A percentile compares a stretch with the other conserved stretches of the same genome.
Conservation (phyloP, 768 basidiomycete species). For the Trametes cubensis region DNA sequence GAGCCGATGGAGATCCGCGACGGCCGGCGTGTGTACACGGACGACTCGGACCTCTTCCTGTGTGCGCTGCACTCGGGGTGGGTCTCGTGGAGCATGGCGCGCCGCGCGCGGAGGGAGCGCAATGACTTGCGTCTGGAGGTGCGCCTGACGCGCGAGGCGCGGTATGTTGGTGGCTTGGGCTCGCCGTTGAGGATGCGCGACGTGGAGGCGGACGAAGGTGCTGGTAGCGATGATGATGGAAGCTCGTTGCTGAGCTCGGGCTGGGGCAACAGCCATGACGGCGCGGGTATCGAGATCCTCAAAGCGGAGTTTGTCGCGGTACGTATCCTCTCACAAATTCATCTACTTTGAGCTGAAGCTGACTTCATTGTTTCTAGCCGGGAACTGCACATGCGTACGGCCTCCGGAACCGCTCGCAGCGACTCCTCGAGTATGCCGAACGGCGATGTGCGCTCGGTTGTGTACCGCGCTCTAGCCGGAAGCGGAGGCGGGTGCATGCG, state of each 20-base stretch:
- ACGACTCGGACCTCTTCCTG: constrained; percentile 73
- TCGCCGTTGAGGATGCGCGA: constrained; percentile 27
- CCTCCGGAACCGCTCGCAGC: constrained; percentile 66
- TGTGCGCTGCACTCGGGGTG: constrained; percentile 70
- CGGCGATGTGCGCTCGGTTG: constrained; percentile 51
- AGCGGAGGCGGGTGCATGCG: constrained; percentile 16
- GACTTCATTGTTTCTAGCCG: constrained; percentile 39
- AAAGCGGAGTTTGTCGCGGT: constrained; percentile 67
- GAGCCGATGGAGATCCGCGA: constrained; percentile 32
- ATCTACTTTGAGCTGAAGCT: not conserved
- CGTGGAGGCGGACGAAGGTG: constrained; percentile 17
- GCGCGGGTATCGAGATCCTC: constrained; percentile 73
- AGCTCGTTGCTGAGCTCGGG: constrained; percentile 46
- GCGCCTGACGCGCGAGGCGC: constrained; percentile 45
- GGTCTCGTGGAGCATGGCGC: constrained; percentile 46
- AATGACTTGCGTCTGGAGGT: constrained; percentile 47
- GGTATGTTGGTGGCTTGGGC: constrained; percentile 49
- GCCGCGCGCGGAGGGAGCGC: constrained; percentile 41
- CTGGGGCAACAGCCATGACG: constrained; percentile 82
- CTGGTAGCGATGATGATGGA: constrained; percentile 28
- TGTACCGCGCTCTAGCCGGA: constrained; percentile 8
- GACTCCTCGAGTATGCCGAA: constrained; percentile 66
- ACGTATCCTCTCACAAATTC: constrained; percentile 26
- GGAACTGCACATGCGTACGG: constrained; percentile 55
- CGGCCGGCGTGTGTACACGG: constrained; percentile 68